Conservation (phyloP, 768 basidiomycete genomes). For the Rhizopogon salebrosus region DNA sequence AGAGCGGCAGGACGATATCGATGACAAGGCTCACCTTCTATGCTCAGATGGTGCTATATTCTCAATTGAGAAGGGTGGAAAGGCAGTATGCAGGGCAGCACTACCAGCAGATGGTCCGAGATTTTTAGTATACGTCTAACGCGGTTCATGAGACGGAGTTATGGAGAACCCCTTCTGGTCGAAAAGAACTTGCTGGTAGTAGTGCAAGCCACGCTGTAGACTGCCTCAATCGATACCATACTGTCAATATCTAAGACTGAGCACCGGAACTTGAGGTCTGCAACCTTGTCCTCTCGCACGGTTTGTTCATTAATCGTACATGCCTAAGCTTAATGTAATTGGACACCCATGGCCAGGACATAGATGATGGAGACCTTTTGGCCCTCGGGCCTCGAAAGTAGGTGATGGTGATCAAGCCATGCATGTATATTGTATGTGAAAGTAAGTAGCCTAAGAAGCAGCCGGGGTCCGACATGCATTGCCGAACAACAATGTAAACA, state of each 20-base stretch:
- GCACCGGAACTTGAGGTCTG: slow-evolving; percentile 49
- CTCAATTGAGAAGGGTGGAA: slow-evolving; percentile 55
- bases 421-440: too few species aligned
- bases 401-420: not conserved
- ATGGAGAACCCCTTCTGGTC: slow-evolving; percentile 8
- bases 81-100: slow-evolving; percentile 43
- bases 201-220: slow-evolving; percentile 53
- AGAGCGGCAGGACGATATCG: slow-evolving; percentile 56
- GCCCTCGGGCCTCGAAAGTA: not conserved
- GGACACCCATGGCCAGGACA: slow-evolving; percentile 59
- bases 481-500: too few species aligned
- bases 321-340: too few species aligned
- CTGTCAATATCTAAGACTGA: slow-evolving; percentile 43
- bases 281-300: slow-evolving; percentile 46
- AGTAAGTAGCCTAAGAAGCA: too few species aligned
- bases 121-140: slow-evolving; percentile 46
- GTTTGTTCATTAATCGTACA: slow-evolving; percentile 80
- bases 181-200: slow-evolving; percentile 48
- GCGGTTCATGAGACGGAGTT: not conserved
- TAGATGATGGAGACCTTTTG: slow-evolving; percentile 83
- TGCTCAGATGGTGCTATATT: slow-evolving; percentile 79
- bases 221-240: slow-evolving; percentile 61
- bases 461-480: too few species aligned
- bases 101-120: slow-evolving; percentile 29
- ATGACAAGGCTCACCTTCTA: slow-evolving; percentile 61